These are phyloP conservation scores for Echeveria elegans DNA, from an alignment of 164 flowering plant species.

Conservation along the genomic window DNA sequence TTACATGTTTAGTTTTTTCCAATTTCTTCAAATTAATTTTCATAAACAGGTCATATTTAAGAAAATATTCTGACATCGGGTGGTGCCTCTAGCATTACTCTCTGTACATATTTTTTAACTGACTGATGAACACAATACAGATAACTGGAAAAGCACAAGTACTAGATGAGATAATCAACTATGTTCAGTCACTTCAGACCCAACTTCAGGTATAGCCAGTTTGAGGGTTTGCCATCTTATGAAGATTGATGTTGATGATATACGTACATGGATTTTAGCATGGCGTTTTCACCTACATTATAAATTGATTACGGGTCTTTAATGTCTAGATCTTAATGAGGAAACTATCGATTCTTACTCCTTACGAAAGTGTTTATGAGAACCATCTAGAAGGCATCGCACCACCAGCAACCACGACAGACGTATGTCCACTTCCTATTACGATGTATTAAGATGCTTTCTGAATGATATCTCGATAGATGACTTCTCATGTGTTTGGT, in stretches of 20 bases:
- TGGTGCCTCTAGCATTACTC: too few species aligned
- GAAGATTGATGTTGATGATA: too few species aligned
- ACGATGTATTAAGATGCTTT: neutral
- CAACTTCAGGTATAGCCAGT: conserved; percentile 27
- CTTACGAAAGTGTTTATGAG: neutral
- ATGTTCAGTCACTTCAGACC: conserved; percentile 35
- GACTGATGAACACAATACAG: conserved; percentile 10
- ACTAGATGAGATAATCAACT: conserved; percentile 39
- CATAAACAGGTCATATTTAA: too few species aligned
- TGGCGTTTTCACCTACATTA: too few species aligned
- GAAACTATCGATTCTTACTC: neutral
- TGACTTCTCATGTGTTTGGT: too few species aligned
- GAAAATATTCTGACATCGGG: too few species aligned
- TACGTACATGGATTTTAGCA: neutral
- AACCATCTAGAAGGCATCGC: neutral
- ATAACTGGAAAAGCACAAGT: conserved; percentile 33
- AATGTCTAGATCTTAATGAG: conserved; percentile 14
- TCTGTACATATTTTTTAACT: neutral
- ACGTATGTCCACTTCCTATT: neutral
- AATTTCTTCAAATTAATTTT: too few species aligned
- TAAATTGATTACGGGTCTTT: neutral
- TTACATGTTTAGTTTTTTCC: too few species aligned
- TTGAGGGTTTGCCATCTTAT: neutral
- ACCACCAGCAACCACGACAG: neutral
- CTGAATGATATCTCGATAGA: neutral